These are phyloP conservation scores for Calonectria multiphialidica DNA, from an alignment of 2,329 filamentous ascomycete genomes.

Conservation along the genomic window DNA sequence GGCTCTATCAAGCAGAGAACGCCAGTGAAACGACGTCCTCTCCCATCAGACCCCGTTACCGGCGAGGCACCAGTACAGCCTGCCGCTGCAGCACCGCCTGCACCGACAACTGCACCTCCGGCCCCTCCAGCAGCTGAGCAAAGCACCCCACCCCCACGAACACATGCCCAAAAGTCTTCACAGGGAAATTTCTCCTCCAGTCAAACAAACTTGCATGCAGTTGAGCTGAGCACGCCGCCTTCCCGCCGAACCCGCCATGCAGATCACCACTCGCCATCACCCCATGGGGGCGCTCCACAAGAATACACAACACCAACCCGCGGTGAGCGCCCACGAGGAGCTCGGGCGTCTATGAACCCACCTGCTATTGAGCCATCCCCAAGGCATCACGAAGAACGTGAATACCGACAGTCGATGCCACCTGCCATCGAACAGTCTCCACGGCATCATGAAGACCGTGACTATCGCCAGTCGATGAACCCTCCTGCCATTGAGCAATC, in stretches of 20 bases:
- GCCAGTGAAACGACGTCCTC: slow-evolving; percentile 83
- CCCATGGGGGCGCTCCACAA: slow-evolving; percentile 35
- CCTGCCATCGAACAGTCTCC: slow-evolving; percentile 49
- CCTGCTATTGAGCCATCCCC: slow-evolving; percentile 49
- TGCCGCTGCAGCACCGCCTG: background rate
- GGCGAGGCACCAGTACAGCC: slow-evolving; percentile 52
- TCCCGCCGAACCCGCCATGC: slow-evolving; percentile 49
- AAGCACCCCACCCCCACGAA: slow-evolving; percentile 59
- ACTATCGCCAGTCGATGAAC: slow-evolving; percentile 48
- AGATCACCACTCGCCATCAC: slow-evolving; percentile 54
- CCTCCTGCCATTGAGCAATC: slow-evolving; percentile 50
- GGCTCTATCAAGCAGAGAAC: slow-evolving; percentile 62
- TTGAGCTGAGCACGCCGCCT: slow-evolving; percentile 63
- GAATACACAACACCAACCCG: slow-evolving; percentile 38
- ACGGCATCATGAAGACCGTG: slow-evolving; percentile 50
- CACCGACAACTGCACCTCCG: slow-evolving; percentile 37
- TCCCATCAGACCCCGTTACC: slow-evolving; percentile 82
- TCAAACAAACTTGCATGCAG: slow-evolving; percentile 65
- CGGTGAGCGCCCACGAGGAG: slow-evolving; percentile 44
- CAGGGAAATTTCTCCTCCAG: slow-evolving; percentile 58
- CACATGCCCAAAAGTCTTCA: slow-evolving; percentile 55
- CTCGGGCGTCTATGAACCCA: slow-evolving; percentile 50
- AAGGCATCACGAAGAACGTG: slow-evolving; percentile 50
- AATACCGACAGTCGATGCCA: slow-evolving; percentile 46
- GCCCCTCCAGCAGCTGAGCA: slow-evolving; percentile 54